Conservation (phyloP, 345 rosid genomes). For the Cardamine chenopodiifolia region DNA sequence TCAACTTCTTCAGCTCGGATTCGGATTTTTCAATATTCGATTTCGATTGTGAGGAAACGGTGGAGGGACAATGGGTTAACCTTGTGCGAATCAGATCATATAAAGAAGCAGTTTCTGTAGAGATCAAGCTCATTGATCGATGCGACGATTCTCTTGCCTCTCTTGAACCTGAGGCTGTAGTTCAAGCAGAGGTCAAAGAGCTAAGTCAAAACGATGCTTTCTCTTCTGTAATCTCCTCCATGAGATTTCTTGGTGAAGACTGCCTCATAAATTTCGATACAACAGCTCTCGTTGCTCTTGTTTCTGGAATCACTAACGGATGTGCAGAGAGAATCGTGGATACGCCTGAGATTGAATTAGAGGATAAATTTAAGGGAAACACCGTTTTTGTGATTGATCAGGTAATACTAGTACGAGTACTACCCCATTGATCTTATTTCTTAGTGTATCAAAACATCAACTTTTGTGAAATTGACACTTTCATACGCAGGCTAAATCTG, state of each 20-base stretch:
- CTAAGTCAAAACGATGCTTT: slow-evolving; percentile 38
- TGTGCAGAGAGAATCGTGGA: slow-evolving; percentile 59
- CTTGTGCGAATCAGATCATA: slow-evolving; percentile 48
- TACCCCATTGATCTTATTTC: slow-evolving; percentile 1
- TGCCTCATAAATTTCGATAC: slow-evolving; percentile 73
- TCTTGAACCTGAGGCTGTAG: slow-evolving; percentile 28
- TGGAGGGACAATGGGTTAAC: slow-evolving; percentile 69
- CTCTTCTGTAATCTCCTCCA: slow-evolving; percentile 49
- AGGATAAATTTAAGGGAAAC: slow-evolving; percentile 77
- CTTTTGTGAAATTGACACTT: neutral
- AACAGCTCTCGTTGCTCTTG: slow-evolving; percentile 81
- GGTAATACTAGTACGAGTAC: no score
- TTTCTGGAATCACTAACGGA: slow-evolving; percentile 88
- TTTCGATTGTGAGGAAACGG: slow-evolving; percentile 52
- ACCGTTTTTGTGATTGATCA: slow-evolving; percentile 73
- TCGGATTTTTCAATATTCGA: slow-evolving; percentile 43
- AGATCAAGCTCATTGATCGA: slow-evolving; percentile 57
- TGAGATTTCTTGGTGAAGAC: slow-evolving; percentile 45
- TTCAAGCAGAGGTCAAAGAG: slow-evolving; percentile 34
- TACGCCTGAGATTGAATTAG: slow-evolving; percentile 51
- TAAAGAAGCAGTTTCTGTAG: slow-evolving; percentile 54
- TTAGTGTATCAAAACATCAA: neutral
- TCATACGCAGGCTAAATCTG: no score
- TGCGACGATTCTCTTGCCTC: slow-evolving; percentile 9
- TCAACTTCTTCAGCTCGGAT: slow-evolving; percentile 29